phyloP scores from a whole-genome alignment of 2,329 filamentous ascomycete genomes.

The Hysterium pulicare region DNA sequence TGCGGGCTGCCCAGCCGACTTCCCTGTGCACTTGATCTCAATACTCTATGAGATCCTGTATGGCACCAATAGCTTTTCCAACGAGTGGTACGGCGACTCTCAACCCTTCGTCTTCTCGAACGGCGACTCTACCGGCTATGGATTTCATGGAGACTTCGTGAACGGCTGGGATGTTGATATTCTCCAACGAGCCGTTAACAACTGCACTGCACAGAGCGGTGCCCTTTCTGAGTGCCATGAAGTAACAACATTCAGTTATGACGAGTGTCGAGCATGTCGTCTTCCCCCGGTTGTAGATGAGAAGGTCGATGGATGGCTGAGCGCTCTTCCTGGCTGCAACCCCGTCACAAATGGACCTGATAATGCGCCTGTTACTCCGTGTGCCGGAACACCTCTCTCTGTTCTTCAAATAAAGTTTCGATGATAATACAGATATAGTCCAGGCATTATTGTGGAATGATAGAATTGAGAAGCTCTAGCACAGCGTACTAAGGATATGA shows the following conservation, averaged over 20 bases:
- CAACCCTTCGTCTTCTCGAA: constrained; percentile 60
- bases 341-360: constrained; percentile 42
- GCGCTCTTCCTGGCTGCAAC: constrained; percentile 56
- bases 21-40: constrained; percentile 55
- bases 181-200: constrained; percentile 65
- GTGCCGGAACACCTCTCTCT: constrained; percentile 11
- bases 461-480: too few relatives aligned
- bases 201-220: constrained; percentile 52
- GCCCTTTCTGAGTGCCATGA: constrained; percentile 38
- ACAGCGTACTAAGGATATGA: too few relatives aligned
- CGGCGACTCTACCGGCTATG: constrained; percentile 68
- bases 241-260: constrained; percentile 44
- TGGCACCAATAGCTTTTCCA: constrained; percentile 47
- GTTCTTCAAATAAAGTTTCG: constrained; percentile 7
- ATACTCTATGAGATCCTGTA: constrained; percentile 60
- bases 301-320: constrained; percentile 42
- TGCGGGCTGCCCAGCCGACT: constrained; percentile 52
- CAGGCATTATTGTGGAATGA: too few relatives aligned
- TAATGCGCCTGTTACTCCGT: constrained; percentile 37
- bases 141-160: constrained; percentile 67
- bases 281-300: constrained; percentile 47
- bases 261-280: constrained; percentile 52
- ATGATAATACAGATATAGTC: too few relatives aligned
- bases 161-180: constrained; percentile 66
- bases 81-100: constrained; percentile 42